Evolutionary conservation across 768 basidiomycete genomes (phyloP), one percentile per base, ranked within the genome.

Genomic region (Macrolepiota albuminosa): DNA sequence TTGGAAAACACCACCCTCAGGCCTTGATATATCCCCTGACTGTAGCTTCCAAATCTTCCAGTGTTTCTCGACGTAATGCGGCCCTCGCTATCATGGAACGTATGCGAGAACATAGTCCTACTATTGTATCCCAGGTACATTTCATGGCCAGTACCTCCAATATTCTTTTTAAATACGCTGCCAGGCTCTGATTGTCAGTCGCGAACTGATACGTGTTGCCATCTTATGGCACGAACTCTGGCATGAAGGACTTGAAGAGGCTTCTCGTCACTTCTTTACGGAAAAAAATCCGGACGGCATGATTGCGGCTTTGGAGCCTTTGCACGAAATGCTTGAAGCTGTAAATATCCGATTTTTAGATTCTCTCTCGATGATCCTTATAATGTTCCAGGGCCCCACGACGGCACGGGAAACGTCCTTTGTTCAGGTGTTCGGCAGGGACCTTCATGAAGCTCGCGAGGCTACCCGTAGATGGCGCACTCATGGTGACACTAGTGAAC

Each of bases 181-280:
- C 24, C 61, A 94, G 86, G 95, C 95, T 10, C 76, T 88, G 49
- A 70, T 96, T 29, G 93, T 99, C 72, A 93, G 93, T 69, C 87
- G 91, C 34, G 97, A 99, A 70, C 82, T 99, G 40, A 98, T 98
- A 60, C 88, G 97, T 21, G 93, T 98, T 7, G 96, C 97, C 7
- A 98, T 99, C 61, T 78, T 99, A 11, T 99, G 97, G 97, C 95
- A 98, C 66, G 97, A 99, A 71, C 78, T 95, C 63, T 99, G 97
- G 97, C 95, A 98, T 67, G 97, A 99, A 75, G 95, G 93, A 18
- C 78, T 99, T 24, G 97, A 99, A 75, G 97, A 99, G 72, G 97
- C 97, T 6, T 97, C 95, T 7, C 84, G 97, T 45, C 75, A 94
- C 49, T 99, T 95, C 76, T 99, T 95, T 79, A 95, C 93, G 10